phyloP scores from a whole-genome alignment of 2,329 filamentous ascomycete genomes.

The Nemania bipapillata region DNA sequence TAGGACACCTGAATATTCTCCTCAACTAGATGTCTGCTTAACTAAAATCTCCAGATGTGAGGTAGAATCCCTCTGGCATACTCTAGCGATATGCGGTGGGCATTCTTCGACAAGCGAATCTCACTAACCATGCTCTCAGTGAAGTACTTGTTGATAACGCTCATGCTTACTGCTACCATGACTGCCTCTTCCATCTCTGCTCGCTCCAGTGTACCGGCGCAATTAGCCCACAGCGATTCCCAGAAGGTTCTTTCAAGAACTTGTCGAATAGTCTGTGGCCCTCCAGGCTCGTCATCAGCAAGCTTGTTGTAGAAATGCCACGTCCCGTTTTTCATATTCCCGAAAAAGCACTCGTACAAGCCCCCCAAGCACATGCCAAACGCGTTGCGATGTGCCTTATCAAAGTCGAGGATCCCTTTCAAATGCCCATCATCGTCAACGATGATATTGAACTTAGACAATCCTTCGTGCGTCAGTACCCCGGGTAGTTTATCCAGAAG shows the following conservation, averaged over 20 bases:
- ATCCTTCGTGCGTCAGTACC: background rate
- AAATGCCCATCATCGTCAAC: background rate
- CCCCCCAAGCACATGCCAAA: background rate
- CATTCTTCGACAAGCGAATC: background rate
- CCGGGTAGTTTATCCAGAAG: background rate
- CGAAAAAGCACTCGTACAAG: background rate
- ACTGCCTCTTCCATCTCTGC: background rate
- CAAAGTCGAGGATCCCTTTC: background rate
- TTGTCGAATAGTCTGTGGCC: background rate
- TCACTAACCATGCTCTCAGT: background rate
- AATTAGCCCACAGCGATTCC: background rate
- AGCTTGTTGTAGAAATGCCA: background rate
- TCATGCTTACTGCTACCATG: background rate
- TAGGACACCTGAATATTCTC: no score
- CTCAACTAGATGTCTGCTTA: no score
- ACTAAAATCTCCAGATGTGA: background rate
- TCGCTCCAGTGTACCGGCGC: background rate
- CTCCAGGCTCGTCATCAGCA: background rate
- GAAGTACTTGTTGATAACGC: background rate
- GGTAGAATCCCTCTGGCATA: background rate
- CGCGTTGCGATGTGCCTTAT: background rate
- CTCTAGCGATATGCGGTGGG: background rate
- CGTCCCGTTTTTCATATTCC: background rate
- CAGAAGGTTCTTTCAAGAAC: background rate
- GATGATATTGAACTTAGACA: background rate